phyloP scores from a whole-genome alignment of 345 rosid species.

The Populus tremula region DNA sequence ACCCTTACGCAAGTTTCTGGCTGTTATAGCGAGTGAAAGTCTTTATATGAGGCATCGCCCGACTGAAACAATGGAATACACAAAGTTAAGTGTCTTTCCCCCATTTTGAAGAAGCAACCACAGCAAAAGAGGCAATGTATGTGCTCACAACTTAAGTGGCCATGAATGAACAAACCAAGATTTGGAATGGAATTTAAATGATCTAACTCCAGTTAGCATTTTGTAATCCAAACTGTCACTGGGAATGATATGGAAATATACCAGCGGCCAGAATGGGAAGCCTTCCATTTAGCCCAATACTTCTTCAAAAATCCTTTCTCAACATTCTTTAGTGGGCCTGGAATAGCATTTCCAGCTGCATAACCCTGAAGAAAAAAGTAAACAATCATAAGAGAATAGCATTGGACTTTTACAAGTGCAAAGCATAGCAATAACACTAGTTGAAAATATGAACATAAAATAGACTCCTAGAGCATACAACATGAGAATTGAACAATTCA shows the following conservation, averaged over 20 bases:
- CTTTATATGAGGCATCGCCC: constrained; percentile 97
- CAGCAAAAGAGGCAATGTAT: background rate
- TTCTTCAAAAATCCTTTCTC: constrained; percentile 74
- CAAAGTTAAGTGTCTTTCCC: constrained; percentile 6
- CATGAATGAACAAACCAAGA: background rate
- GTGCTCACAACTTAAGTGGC: background rate
- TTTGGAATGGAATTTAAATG: background rate
- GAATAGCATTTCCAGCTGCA: constrained; percentile 86
- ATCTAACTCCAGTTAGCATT: background rate
- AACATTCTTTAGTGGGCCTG: constrained; percentile 85
- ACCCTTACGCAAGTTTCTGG: constrained; percentile 78
- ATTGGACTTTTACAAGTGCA: background rate
- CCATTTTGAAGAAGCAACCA: background rate
- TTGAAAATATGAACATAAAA: background rate
- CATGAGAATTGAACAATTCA: background rate
- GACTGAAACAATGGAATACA: constrained; percentile 42
- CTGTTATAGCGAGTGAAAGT: constrained; percentile 74
- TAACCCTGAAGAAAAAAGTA: constrained; percentile 59
- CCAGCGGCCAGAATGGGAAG: constrained; percentile 78
- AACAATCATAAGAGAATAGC: background rate
- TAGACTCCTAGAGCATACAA: background rate
- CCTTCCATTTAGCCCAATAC: constrained; percentile 95
- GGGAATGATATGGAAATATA: constrained; percentile 20
- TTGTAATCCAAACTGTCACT: background rate
- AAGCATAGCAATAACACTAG: background rate